Evolutionary conservation across 805 yeast species (phyloP), one percentile per base, ranked within the genome.

Genomic region (Ogataea henricii): DNA sequence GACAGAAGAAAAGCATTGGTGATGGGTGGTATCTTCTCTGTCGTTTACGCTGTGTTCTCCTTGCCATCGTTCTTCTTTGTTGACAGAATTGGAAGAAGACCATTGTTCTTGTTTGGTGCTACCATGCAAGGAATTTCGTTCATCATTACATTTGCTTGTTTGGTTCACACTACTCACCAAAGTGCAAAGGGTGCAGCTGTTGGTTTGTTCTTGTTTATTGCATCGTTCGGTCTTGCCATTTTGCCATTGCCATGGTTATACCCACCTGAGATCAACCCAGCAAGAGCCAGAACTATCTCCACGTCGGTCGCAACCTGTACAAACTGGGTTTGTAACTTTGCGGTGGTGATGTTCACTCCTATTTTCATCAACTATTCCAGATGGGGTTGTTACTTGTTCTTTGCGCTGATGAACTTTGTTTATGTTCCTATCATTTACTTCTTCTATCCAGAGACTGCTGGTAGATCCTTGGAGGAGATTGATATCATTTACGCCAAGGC

Each of bases 381-480:
- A 48, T 83, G 85, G 78, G 87, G 85, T 50, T 77, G 85, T 49
- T 87, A 85, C 67, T 65, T 85, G 43, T 79, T 87, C 68, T 87
- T 87, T 66, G 87, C 88, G 7, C 63, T 70, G 26, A 73, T 85
- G 53, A 85, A 85, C 71, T 75, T 77, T 60, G 52, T 73, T 39
- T 84, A 81, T 70, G 66, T 81, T 45, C 87, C 89, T 26, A 68
- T 83, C 50, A 81, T 81, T 52, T 82, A 69, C 75, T 76, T 83
- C 69, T 79, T 76, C 66, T 86, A 83, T 65, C 92, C 91, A 35
- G 92, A 86, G 70, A 85, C 90, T 37, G 81, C 86, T 26, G 89
- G 89, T 42, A 77, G 89, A 64, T 74, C 86, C 32, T 74, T 86
- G 66, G 91, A 85, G 66, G 89, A 84, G 61, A 78, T 85, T 64